Evolutionary conservation across 495 filamentous ascomycete genomes (phyloP).

Genomic region (Daldinia loculata): DNA sequence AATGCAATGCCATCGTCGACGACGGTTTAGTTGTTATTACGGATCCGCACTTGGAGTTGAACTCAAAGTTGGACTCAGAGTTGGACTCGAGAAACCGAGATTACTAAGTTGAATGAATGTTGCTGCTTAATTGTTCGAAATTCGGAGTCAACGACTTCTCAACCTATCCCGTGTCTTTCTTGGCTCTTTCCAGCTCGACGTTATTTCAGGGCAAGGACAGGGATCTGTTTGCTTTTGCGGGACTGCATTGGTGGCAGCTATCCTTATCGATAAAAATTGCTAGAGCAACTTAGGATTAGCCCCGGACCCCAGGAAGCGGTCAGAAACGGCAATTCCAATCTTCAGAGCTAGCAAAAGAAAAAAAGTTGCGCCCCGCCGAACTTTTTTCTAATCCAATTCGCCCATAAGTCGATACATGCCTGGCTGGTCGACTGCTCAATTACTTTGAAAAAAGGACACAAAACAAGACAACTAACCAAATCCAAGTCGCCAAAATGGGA

Average conservation of each 20-base stretch:
- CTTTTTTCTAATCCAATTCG: conserved; percentile 30
- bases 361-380: conserved; percentile 49
- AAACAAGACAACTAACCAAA: not conserved
- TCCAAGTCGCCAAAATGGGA: conserved; percentile 65
- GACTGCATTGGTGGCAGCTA: conserved; percentile 16
- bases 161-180: conserved; percentile 26
- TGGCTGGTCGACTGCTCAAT: not conserved
- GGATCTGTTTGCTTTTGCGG: not conserved
- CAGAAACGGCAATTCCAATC: conserved; percentile 26
- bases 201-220: conserved; percentile 7
- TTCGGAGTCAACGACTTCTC: not conserved
- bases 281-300: conserved; percentile 6
- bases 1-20: conserved; percentile 70
- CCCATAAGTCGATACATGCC: not conserved
- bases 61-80: not conserved
- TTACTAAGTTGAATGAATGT: conserved; percentile 2
- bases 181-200: conserved; percentile 32
- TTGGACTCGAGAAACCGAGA: not conserved
- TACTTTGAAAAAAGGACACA: conserved; percentile 1
- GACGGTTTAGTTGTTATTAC: conserved; percentile 12
- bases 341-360: conserved; percentile 37
- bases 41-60: not conserved
- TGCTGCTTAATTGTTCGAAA: conserved; percentile 14
- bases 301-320: conserved; percentile 26
- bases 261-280: conserved; percentile 14